Percentiles rank a stretch among this genome's conserved stretches.
These are phyloP conservation scores for Solanum clarkiae DNA, from an alignment of 257 asterid genomes.

Conservation along the genomic window DNA sequence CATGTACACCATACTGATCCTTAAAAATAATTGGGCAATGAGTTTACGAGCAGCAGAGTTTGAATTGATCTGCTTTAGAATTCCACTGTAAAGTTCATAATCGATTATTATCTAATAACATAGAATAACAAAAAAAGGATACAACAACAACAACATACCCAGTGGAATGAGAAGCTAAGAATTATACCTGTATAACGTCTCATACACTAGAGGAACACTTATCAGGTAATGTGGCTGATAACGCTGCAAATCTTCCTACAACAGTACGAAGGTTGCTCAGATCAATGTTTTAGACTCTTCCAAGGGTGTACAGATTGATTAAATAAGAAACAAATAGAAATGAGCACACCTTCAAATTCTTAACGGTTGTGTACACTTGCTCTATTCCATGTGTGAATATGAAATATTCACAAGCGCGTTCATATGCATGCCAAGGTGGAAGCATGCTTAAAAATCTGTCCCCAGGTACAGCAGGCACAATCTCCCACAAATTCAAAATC, in stretches of 20 bases:
- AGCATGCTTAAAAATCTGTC: conserved; percentile 89
- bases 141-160: not conserved
- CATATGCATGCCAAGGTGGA: conserved; percentile 98
- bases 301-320: not conserved
- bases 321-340: not conserved
- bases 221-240: conserved; percentile 78
- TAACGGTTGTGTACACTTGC: conserved; percentile 70
- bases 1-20: conserved; percentile 75
- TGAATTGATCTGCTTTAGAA: conserved; percentile 67
- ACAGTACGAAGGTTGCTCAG: conserved; percentile 1
- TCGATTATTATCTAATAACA: not conserved
- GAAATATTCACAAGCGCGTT: conserved; percentile 81
- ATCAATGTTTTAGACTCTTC: not conserved
- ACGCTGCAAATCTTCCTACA: conserved; percentile 72
- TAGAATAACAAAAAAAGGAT: not conserved
- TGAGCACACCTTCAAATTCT: conserved; percentile 48
- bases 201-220: conserved; percentile 84
- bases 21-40: conserved; percentile 52
- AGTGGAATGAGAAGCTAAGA: not conserved
- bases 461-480: conserved; percentile 78
- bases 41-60: conserved; percentile 55
- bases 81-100: conserved; percentile 38
- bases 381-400: conserved; percentile 59
- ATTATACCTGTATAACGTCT: conserved; percentile 74
- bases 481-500: conserved; percentile 59